These are phyloP conservation scores for Ananas comosus DNA, from an alignment of 176 grass and related monocot genomes.

Conservation along the genomic window DNA sequence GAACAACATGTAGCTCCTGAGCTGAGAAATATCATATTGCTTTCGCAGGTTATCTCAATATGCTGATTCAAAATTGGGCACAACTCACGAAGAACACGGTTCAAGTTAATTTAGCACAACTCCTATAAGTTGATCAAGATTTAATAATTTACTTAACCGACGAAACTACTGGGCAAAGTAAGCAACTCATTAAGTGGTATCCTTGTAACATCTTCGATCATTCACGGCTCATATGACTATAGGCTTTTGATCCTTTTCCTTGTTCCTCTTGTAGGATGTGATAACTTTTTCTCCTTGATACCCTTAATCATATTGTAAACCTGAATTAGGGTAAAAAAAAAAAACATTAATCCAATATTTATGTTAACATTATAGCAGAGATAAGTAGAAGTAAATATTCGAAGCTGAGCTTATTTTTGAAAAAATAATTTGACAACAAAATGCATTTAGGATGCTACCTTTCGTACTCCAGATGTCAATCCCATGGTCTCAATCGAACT, in stretches of 20 bases:
- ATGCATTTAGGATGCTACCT: conserved; percentile 34
- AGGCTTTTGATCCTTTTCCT: conserved; percentile 36
- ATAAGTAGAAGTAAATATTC: not conserved
- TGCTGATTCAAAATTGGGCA: too few species aligned
- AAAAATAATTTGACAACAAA: not conserved
- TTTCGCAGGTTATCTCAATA: too few species aligned
- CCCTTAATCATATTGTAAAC: conserved; percentile 80
- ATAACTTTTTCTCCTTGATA: conserved; percentile 43
- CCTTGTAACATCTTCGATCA: not conserved
- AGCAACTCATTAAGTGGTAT: not conserved
- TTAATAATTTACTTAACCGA: too few species aligned
- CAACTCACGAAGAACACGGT: too few species aligned
- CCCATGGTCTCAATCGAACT: conserved; percentile 52
- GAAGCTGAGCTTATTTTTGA: not conserved
- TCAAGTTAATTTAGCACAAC: too few species aligned
- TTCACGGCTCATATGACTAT: conserved; percentile 10
- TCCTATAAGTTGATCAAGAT: too few species aligned
- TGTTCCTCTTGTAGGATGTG: conserved; percentile 7
- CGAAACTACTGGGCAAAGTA: not conserved
- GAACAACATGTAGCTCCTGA: too few species aligned
- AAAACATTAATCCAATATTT: too few species aligned
- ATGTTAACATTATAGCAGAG: too few species aligned
- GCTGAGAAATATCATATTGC: too few species aligned
- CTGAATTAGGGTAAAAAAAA: conserved; percentile 31
- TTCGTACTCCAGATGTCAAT: conserved; percentile 76